Evolutionary conservation across 2,329 filamentous ascomycete species (phyloP), one percentile per base, ranked within the genome.

Genomic region (Cercospora berteroae): DNA sequence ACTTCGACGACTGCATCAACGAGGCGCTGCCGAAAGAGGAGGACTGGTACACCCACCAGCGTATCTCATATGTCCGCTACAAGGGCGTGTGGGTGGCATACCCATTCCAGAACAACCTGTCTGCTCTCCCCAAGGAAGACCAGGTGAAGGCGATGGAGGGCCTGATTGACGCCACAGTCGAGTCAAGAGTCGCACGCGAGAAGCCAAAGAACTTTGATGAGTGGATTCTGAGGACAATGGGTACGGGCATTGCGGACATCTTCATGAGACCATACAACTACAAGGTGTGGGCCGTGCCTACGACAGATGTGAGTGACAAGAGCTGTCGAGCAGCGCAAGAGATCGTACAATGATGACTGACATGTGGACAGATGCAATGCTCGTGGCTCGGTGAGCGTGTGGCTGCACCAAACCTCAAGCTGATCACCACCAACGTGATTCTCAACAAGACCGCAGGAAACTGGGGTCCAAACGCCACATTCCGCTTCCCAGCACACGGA

Each of bases 261-360:
- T 99, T 99, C 88, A 99, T 99, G 95, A 88, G 95, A 76, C 95
- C 95, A 64, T 99, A 99, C 87, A 99, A 99, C 88, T 99, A 90
- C 89, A 99, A 99, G 85, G 95, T 99, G 79, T 99, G 95, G 95
- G 95, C 95, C 70, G 94, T 98, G 76, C 95, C 95, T 67, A 97
- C 94, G 65, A 97, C 91, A 74, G 96, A 96, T 89, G 93, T 96
- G 86, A 76, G 85, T 71, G 25, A n/a, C 13, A 3, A 1, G 9
- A 2, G 20, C 18, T 7, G 10, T 23, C 4, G 44, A 25, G 18
- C 44, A 50, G 20, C 44, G 20, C 18, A 50, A 25, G 18, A 16
- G 10, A 23, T 25, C 5, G 44, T 13, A 50, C 44, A 25, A 20
- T 7, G 56, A 6, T 55, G n/a, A 44, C n/a, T 65, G 60, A 67